A percentile compares a stretch with the other conserved stretches of the same genome.
Conservation (phyloP, 306 rosid genomes). For the Ceratonia siliqua region DNA sequence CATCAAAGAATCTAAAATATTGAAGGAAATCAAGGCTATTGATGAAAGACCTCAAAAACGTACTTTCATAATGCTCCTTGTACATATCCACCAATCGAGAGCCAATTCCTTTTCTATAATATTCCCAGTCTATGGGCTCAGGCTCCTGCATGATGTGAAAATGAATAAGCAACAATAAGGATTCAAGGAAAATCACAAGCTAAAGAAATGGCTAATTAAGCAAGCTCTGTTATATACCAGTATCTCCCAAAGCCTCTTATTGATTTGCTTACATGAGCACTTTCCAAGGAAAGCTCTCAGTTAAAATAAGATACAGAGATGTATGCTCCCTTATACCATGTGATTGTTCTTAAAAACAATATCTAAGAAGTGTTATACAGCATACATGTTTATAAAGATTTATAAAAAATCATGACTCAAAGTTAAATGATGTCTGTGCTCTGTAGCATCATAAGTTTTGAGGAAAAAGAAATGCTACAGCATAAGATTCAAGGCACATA, state of each 20-base stretch:
- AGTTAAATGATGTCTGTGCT: background rate
- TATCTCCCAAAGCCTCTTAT: background rate
- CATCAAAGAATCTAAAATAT: background rate
- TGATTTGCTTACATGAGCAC: background rate
- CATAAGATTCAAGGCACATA: background rate
- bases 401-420: background rate
- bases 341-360: background rate
- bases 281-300: background rate
- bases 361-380: background rate
- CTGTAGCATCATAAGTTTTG: background rate
- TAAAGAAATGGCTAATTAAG: background rate
- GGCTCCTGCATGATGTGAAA: slow-evolving; percentile 71
- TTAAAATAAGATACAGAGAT: background rate
- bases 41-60: slow-evolving; percentile 37
- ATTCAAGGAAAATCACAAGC: background rate
- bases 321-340: background rate
- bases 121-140: slow-evolving; percentile 96
- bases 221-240: background rate
- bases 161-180: slow-evolving; percentile 5
- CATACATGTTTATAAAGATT: background rate
- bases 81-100: slow-evolving; percentile 95
- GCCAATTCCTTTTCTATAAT: slow-evolving; percentile 93
- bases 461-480: background rate
- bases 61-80: slow-evolving; percentile 95
- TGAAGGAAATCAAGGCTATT: background rate